Base-by-base conservation (phyloP, 805 yeast genomes). In the Lachancea kluyveri region DNA sequence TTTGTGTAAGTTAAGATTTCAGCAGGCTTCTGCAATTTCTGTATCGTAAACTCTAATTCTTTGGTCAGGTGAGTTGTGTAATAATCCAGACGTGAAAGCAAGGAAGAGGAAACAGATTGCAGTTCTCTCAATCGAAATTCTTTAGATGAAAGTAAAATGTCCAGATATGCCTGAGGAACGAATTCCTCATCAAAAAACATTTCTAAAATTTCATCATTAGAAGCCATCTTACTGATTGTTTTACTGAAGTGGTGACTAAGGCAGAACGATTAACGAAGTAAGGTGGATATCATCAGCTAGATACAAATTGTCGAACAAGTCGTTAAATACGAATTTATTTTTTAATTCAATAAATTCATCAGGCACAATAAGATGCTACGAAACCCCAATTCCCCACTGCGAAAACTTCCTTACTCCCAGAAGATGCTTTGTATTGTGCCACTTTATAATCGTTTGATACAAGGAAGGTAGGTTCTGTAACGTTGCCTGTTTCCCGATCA, bases 111-210 rank as follows among this genome's bases (percentile, higher is more conserved):
- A 29, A 67, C 62, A 17, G 63, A 60, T 39, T 72, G 73, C 11
- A 76, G 52, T 17, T 62, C 54, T 21, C 62, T 56, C 17, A 70
- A 44, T 16, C 46, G 48, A 16, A 35, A 33, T 8, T 33, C 28
- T 23, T 64, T 40, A 12, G 67, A 55, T 28, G 70, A 61, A 38
- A 75, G 67, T 10, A 80, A 56, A 3, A 81, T 77, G 49, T 81
- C 84, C 12, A 81, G 67, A 45, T 71, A 81, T 24, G 72, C 73
- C 33, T 73, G 70, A 1, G 86, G 81, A 11, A 70, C 73, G 48
- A 79, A 80, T 16, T 70, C 73, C 13, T 68, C 72, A 40, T 79
- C 84, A 39, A 78, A 76, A 60, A 81, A 81, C 76, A 80, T 79
- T 8, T 74, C 58, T 3, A 79, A 54, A 1, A 78, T 64, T 10